Evolutionary conservation across 805 yeast genomes (phyloP), one percentile per base, ranked within the genome.

Genomic region (Cyberlindnera mrakii): DNA sequence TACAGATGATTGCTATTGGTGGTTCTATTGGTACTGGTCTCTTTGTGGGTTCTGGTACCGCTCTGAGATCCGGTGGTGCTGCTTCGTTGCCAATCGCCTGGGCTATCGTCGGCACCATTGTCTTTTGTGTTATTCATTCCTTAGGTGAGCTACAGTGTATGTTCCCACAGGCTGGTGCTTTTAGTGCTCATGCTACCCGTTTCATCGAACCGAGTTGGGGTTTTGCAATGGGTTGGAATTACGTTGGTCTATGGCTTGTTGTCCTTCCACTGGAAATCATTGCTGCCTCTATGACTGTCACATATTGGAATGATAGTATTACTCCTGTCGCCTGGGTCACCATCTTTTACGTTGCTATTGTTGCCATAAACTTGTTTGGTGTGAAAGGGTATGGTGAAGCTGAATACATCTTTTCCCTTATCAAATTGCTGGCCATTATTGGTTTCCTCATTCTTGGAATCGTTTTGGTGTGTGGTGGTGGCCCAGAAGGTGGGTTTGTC

Each of bases 11-110:
- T 47, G 79, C 86, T 30, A 76, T 82, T 36, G 85, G 85, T 33
- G 80, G 84, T 37, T 72, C 81, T 34, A 75, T 81, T 32, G 86
- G 86, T 46, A 79, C 85, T 0, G 86, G 88, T 57, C 63, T 81
- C 43, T 79, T 82, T 48, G 75, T 81, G 42, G 85, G 85, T 45
- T 72, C 83, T 3, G 86, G 85, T 42, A 62, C 71, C 35, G 77
- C 84, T 1, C 65, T 82, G 46, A 58, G 59, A 30, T 67, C 71
- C 16, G 83, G 83, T 54, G 88, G 88, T 34, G 83, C 85, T 5
- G 85, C 79, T 3, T 74, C 82, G 30, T 59, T 81, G 30, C 68
- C 81, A 40, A 74, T 80, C 34, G 80, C 76, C 47, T 74, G 80
- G 68, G 51, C 61, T 18, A 62, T 78, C 32, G 69, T 76, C 23